Evolutionary conservation across 2,329 filamentous ascomycete species (phyloP).

Genomic region (Cladosporium austrohemisphaericum): DNA sequence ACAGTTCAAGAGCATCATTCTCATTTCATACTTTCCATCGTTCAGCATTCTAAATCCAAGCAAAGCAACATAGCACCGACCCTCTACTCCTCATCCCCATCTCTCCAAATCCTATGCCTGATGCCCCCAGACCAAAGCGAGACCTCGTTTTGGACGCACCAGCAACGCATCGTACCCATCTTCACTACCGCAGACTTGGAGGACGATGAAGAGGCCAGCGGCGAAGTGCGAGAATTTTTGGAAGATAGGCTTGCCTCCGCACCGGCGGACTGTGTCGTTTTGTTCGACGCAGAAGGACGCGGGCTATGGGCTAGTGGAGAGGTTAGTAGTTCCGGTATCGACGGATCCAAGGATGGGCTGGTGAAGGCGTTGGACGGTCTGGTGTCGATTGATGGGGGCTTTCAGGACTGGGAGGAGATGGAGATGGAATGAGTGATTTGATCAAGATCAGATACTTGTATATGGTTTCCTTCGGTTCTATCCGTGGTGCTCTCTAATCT

Average conservation of each 20-base stretch:
- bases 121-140: background rate
- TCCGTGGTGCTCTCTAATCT: too few relatives aligned
- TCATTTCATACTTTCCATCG: background rate
- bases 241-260: background rate
- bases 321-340: too few relatives aligned
- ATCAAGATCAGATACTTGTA: too few relatives aligned
- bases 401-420: too few relatives aligned
- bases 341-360: too few relatives aligned
- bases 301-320: background rate
- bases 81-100: slow-evolving; percentile 13
- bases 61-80: slow-evolving; percentile 13
- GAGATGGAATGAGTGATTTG: too few relatives aligned
- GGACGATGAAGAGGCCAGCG: background rate
- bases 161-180: background rate
- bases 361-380: too few relatives aligned
- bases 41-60: too few relatives aligned
- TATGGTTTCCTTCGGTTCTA: too few relatives aligned
- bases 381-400: too few relatives aligned
- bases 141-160: background rate
- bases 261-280: background rate
- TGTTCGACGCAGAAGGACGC: background rate
- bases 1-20: too few relatives aligned
- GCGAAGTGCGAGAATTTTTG: background rate
- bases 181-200: background rate
- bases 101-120: slow-evolving; percentile 18